Conservation (phyloP, 129 eudicot species). For the Flaveria ramosissima region DNA sequence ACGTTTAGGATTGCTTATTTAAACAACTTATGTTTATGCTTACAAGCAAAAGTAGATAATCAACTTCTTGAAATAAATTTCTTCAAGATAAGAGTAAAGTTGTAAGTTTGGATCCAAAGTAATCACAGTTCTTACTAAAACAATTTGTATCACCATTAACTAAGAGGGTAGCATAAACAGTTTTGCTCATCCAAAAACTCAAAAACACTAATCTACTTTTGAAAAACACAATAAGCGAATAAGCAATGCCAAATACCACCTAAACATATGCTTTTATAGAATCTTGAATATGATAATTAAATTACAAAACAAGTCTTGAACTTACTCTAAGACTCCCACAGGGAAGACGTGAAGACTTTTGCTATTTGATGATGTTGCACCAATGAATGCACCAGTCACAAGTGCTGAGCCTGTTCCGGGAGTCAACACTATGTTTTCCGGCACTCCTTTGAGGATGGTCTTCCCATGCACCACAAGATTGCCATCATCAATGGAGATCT, state of each 20-base stretch:
- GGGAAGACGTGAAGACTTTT: conserved; percentile 89
- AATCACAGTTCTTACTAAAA: too few species aligned
- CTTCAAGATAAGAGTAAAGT: not conserved
- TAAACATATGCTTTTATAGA: not conserved
- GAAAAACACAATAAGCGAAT: not conserved
- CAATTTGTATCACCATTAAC: too few species aligned
- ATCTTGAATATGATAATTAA: conserved; percentile 19
- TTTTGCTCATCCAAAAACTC: too few species aligned
- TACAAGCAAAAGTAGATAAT: not conserved
- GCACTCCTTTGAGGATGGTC: conserved; percentile 70
- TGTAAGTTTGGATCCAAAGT: not conserved
- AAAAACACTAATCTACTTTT: too few species aligned
- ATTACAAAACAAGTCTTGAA: not conserved
- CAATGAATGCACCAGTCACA: conserved; percentile 79
- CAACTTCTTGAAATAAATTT: not conserved
- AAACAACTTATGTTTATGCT: not conserved
- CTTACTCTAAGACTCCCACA: conserved; percentile 84
- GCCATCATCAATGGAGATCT: conserved; percentile 67
- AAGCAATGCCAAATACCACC: not conserved
- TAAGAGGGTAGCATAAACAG: too few species aligned
- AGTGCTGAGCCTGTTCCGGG: conserved; percentile 78
- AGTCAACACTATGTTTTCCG: conserved; percentile 80
- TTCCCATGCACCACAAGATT: conserved; percentile 92
- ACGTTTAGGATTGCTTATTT: not conserved
- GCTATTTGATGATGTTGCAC: conserved; percentile 66